A percentile compares a stretch with the other conserved stretches of the same genome.
Conservation (phyloP, 2,329 filamentous ascomycete genomes). For the Aspergillus candidus region DNA sequence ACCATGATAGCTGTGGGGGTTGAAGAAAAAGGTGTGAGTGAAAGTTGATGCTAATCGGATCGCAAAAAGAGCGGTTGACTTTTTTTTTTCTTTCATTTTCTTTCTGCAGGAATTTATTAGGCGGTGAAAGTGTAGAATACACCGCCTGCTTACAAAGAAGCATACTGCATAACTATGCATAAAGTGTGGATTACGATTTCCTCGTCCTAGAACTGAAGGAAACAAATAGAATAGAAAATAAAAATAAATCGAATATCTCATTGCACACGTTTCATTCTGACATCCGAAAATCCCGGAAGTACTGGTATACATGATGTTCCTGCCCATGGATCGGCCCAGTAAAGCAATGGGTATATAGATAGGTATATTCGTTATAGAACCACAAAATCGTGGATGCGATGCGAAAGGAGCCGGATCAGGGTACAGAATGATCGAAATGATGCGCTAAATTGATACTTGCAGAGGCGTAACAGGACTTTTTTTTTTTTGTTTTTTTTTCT, state of each 20-base stretch:
- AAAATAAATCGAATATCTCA: too few relatives aligned
- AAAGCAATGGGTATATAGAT: conserved; percentile 4
- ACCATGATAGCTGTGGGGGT: conserved; percentile 26
- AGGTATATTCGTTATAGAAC: conserved; percentile 7
- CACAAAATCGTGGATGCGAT: conserved; percentile 1
- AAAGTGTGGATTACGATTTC: too few relatives aligned
- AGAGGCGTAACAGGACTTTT: too few relatives aligned
- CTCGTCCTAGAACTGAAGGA: background rate
- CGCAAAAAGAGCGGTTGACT: conserved; percentile 12
- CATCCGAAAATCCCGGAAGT: too few relatives aligned
- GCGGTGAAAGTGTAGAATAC: conserved; percentile 7
- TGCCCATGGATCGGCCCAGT: too few relatives aligned
- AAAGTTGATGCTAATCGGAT: background rate
- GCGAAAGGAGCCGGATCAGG: too few relatives aligned
- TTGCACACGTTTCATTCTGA: background rate
- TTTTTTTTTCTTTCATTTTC: conserved; percentile 22
- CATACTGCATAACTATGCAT: too few relatives aligned
- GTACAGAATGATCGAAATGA: too few relatives aligned
- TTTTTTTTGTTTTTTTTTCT: too few relatives aligned
- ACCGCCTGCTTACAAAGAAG: too few relatives aligned
- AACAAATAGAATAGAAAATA: background rate
- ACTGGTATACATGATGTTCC: background rate
- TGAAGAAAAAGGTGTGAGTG: background rate
- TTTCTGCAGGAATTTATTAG: conserved; percentile 1
- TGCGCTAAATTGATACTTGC: too few relatives aligned